Conservation (phyloP, 148 eudicot species). For the Linanthus parryae region DNA sequence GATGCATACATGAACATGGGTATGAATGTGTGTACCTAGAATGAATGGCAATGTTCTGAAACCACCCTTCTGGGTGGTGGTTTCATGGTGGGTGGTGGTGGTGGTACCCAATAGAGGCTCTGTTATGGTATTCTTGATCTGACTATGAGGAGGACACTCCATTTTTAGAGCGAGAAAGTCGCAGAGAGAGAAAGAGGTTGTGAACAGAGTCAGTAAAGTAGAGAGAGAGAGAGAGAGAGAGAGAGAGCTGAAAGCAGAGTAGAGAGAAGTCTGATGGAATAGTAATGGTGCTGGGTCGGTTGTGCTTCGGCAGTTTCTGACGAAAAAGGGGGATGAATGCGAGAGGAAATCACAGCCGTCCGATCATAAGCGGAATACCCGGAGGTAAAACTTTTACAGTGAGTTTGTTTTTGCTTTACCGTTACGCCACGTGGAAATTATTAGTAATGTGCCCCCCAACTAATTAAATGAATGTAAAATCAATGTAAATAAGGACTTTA, state of each 20-base stretch:
- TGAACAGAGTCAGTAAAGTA: not conserved
- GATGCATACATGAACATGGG: not conserved
- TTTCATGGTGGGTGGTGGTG: not conserved
- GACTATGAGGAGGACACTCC: not conserved
- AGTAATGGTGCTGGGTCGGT: no score
- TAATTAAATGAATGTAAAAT: no score
- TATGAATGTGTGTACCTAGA: conserved; percentile 15
- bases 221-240: conserved; percentile 3
- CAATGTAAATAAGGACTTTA: no score
- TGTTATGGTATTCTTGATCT: conserved; percentile 5
- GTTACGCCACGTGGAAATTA: no score
- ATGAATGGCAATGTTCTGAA: conserved; percentile 24
- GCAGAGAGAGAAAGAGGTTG: not conserved
- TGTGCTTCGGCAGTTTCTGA: no score
- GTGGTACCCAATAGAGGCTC: conserved; percentile 19
- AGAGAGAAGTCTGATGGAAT: not conserved
- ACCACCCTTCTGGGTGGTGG: conserved; percentile 28
- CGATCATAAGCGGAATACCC: no score
- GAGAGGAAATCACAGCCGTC: no score
- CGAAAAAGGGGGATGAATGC: no score
- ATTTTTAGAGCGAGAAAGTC: not conserved
- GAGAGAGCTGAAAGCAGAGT: not conserved
- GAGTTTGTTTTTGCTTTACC: no score
- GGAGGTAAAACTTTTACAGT: no score
- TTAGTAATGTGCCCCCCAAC: no score